Evolutionary conservation across 495 filamentous ascomycete species (phyloP), one percentile per base, ranked within the genome.

Genomic region (Lophium mytilinum): DNA sequence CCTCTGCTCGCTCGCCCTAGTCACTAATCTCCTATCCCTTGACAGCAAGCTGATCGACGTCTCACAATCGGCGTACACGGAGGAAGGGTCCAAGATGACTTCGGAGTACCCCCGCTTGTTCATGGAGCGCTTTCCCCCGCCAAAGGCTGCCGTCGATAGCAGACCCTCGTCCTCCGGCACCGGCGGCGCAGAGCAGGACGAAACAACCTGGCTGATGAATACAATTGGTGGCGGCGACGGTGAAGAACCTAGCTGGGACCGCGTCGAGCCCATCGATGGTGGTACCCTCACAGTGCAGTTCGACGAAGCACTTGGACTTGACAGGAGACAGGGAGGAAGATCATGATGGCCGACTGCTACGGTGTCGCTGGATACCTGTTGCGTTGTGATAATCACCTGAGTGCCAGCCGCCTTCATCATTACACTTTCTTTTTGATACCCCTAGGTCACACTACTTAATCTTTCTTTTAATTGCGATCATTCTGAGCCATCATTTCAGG

Each of bases 101-200:
- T 61, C 60, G 9, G 64, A 66, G 39, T 66, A 63, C 57, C 51
- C 60, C 36, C 64, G 64, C 40, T 61, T 66, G 2, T 66, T 66
- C 57, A 57, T 50, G 42, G 64, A 66, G 37, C 56, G 57, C 53
- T 66, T 66, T 41, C 50, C 64, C 18, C 33, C 59, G 10, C n/a
- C 50, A 19, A 58, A 18, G 11, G 3, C 52, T 43, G 53, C 55
- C 17, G 24, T 30, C 24, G 14, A 39, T 10, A 65, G 55, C 40
- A 55, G 54, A 3, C 58, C 58, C 15, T 39, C 62, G 6, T 58
- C 62, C 12, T 58, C 62, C 12, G 43, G 50, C 15, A 51, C 41
- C 21, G 40, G 40, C 46, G 45, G 11, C 37, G 37, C 9, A 24
- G 58, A 58, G 30, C 53, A 60, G 12, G 62, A 65, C 62, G 62